A percentile compares a stretch with the other conserved stretches of the same genome.
phyloP scores from a whole-genome alignment of 768 basidiomycete genomes.

The Leccinum broughii region DNA sequence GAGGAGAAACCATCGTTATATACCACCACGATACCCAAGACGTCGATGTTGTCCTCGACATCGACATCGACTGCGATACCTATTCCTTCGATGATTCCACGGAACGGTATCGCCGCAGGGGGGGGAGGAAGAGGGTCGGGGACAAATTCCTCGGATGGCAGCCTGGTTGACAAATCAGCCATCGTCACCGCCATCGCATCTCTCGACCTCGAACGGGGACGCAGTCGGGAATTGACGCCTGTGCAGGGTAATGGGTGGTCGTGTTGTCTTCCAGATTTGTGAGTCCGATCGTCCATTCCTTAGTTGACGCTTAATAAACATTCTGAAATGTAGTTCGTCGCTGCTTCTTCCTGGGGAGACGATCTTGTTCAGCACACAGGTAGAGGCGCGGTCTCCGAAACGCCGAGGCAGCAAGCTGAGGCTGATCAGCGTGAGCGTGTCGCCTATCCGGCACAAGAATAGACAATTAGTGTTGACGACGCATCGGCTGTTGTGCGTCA shows the following conservation, averaged over 20 bases:
- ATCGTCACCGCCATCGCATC: slow-evolving; percentile 36
- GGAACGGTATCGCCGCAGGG: slow-evolving; percentile 21
- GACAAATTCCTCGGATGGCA: slow-evolving; percentile 51
- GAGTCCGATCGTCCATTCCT: slow-evolving; percentile 14
- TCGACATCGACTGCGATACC: slow-evolving; percentile 10
- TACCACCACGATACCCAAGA: slow-evolving; percentile 6
- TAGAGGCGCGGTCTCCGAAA: slow-evolving; percentile 54
- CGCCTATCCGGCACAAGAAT: slow-evolving; percentile 49
- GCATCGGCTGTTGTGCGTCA: slow-evolving; percentile 57
- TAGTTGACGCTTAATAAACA: neutral
- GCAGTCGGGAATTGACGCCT: slow-evolving; percentile 54
- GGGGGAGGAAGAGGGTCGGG: slow-evolving; percentile 28
- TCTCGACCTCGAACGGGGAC: slow-evolving; percentile 45
- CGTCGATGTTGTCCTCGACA: slow-evolving; percentile 2
- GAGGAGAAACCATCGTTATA: slow-evolving; percentile 9
- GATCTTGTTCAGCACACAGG: slow-evolving; percentile 50
- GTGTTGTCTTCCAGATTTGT: slow-evolving; percentile 46
- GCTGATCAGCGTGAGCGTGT: slow-evolving; percentile 48
- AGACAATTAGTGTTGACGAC: slow-evolving; percentile 59
- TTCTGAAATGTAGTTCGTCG: slow-evolving; percentile 28
- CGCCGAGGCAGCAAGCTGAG: slow-evolving; percentile 60
- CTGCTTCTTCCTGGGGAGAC: slow-evolving; percentile 46
- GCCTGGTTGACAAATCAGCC: slow-evolving; percentile 38
- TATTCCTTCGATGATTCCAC: slow-evolving; percentile 1
- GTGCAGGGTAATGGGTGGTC: slow-evolving; percentile 47